Evolutionary conservation across 1,284 basidiomycete genomes (phyloP).

Genomic region (Tilletia setariae): DNA sequence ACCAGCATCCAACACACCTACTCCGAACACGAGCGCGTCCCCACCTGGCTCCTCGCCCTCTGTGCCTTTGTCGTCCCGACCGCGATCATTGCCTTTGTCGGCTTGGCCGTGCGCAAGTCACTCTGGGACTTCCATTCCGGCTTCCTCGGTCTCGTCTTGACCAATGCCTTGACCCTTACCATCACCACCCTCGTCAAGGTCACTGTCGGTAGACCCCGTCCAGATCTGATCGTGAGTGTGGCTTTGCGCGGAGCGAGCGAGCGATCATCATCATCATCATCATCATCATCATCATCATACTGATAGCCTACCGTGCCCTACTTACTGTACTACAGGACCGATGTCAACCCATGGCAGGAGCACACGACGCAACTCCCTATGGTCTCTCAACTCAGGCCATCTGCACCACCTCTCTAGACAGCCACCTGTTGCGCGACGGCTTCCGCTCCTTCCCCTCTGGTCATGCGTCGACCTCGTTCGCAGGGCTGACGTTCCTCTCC

Average conservation of each 20-base stretch:
- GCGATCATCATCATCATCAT: no score
- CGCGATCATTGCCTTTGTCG: slow-evolving; percentile 64
- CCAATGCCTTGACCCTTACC: slow-evolving; percentile 70
- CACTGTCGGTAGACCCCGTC: slow-evolving; percentile 76
- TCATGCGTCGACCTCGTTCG: slow-evolving; percentile 86
- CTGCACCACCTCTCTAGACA: slow-evolving; percentile 63
- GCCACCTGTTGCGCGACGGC: slow-evolving; percentile 57
- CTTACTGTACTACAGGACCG: no score
- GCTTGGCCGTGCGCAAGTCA: slow-evolving; percentile 68
- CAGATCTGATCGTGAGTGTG: slow-evolving; percentile 44
- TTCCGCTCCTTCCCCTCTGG: slow-evolving; percentile 93
- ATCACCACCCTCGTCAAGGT: slow-evolving; percentile 80
- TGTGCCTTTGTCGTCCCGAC: slow-evolving; percentile 59
- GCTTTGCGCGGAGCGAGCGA: no score
- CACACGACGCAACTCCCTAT: slow-evolving; percentile 62
- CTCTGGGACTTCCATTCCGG: slow-evolving; percentile 86
- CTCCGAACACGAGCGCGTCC: slow-evolving; percentile 78
- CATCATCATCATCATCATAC: no score
- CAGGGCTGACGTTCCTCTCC: slow-evolving; percentile 82
- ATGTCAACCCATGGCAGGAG: slow-evolving; percentile 70
- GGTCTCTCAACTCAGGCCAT: slow-evolving; percentile 72
- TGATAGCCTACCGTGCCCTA: no score
- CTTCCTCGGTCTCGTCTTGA: slow-evolving; percentile 71
- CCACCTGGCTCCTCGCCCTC: slow-evolving; percentile 60
- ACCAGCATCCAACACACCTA: slow-evolving; percentile 62